Base-by-base conservation (phyloP, 2,329 filamentous ascomycete genomes). In the Trichocomaceae sp. region DNA sequence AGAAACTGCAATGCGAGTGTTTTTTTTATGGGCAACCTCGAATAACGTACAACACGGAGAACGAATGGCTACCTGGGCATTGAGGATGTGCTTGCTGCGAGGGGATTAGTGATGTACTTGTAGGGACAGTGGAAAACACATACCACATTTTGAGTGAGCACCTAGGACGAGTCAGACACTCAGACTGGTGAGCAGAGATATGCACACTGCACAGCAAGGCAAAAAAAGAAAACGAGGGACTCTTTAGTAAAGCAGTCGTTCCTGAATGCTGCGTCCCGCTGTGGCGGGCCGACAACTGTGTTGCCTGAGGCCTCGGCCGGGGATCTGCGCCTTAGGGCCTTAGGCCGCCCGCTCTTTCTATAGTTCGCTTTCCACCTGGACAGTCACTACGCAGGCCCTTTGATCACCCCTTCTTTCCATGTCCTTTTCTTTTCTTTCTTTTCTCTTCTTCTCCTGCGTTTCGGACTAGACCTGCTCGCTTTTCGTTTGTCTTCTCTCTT, bases 51-150 rank as follows among this genome's bases (percentile, higher is more conserved):
- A 99, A 80, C 93, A 99, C 59, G 91, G 88, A 55, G 91, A 93
- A 65, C 93, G 88, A 75, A 99, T 95, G 56, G 92, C 79, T 67
- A 99, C 93, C 76, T 99, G 93, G 60, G 92, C 93, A 79, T 99
- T 99, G 72, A 99, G 85, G 68, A 99, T 80, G 78, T 99, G 93
- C 81, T 97, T 97, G 80, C 93, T 96, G 64, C 12, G 37, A 29
- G 26, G 26, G n/a, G 35, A 45, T 29, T 22, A 35, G 37, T 42
- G 12, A 26, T 35, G 26, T 35, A 17, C 2, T n/a, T n/a, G n/a
- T n/a, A n/a, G 44, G 13, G 8, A 8, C n/a, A 7, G 13, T 5
- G 15, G 23, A 4, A 33, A 37, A n/a, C 15, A 47, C 51, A 5
- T 8, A 53, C 51, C 51, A 53, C 51, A 53, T 53, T 8, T 31